Base-by-base conservation (phyloP, 768 basidiomycete genomes). In the Gloeostereum incarnatum region DNA sequence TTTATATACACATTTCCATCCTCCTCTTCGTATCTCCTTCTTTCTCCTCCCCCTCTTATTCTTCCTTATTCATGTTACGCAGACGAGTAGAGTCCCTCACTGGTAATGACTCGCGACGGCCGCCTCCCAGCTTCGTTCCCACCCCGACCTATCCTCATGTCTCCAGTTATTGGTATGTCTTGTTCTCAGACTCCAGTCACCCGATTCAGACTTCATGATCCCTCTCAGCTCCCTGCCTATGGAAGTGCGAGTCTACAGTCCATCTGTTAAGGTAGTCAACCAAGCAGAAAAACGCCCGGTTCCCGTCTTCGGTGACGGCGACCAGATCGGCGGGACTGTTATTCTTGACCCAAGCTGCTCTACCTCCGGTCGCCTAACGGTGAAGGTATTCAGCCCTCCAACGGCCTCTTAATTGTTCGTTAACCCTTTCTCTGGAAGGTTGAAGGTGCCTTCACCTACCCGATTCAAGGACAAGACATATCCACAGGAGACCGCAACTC, bases 191-290 rank as follows among this genome's bases (percentile, higher is more conserved):
- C 29, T 19, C 8, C 6, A 18, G 22, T 31, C 27, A 24, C 16
- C 11, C 3, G 6, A 19, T 16, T 11, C 13, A 31, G 8, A 13
- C 14, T 6, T 2, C 14, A 11, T 29, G 30, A 1, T 25, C 16
- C 30, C 17, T 31, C 27, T 19, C 44, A 78, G 75, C 17, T 73
- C 74, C 17, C 50, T 66, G 17, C 69, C 73, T 47, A 57, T 82
- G 49, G 73, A 80, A 45, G 62, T 84, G 38, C 71, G 73, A 40
- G 57, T 85, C 19, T 68, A 73, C 40, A 81, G 79, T 39, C 68
- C 76, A 4, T 76, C 70, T n/a, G 56, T 80, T 8, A 75, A 73
- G 50, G 53, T 67, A n/a, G 56, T 65, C 27, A 55, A 58, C 27
- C 52, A 46, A 21, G 51, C 53, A 25, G 43, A 42, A 38, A 50